Percentiles rank a stretch among this genome's conserved stretches.
These are phyloP conservation scores for Teunomyces aglyptinius DNA, from an alignment of 805 yeast species.

Conservation along the genomic window DNA sequence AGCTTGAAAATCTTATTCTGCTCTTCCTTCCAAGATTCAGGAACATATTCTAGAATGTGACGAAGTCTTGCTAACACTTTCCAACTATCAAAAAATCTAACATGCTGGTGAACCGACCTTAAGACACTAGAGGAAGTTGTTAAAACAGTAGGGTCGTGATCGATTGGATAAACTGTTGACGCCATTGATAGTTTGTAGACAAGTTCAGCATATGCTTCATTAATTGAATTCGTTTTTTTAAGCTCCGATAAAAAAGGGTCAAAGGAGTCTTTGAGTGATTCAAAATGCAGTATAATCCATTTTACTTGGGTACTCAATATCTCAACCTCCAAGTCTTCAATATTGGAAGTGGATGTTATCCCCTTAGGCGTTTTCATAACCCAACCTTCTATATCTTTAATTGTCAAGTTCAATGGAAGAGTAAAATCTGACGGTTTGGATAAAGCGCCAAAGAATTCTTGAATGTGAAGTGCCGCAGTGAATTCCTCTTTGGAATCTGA, in stretches of 20 bases:
- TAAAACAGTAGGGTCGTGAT: constrained; percentile 84
- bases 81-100: constrained; percentile 85
- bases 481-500: constrained; percentile 8
- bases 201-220: constrained; percentile 30
- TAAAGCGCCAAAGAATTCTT: constrained; percentile 22
- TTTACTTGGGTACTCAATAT: constrained; percentile 19
- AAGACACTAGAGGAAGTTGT: constrained; percentile 86
- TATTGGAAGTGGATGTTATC: constrained; percentile 16
- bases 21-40: constrained; percentile 47
- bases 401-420: constrained; percentile 13
- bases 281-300: constrained; percentile 21
- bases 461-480: constrained; percentile 32
- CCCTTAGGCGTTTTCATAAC: constrained; percentile 15
- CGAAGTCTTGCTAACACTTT: constrained; percentile 75
- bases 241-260: constrained; percentile 18
- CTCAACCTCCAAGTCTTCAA: constrained; percentile 18
- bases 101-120: constrained; percentile 68
- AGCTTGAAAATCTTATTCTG: constrained; percentile 29
- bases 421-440: constrained; percentile 20
- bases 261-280: constrained; percentile 10
- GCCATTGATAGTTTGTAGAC: constrained; percentile 42
- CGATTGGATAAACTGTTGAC: constrained; percentile 45
- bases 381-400: constrained; percentile 41
- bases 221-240: constrained; percentile 8
- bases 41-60: constrained; percentile 63